These are phyloP conservation scores for Peniophora sp. DNA, from an alignment of 1,284 basidiomycete species.

Conservation along the genomic window DNA sequence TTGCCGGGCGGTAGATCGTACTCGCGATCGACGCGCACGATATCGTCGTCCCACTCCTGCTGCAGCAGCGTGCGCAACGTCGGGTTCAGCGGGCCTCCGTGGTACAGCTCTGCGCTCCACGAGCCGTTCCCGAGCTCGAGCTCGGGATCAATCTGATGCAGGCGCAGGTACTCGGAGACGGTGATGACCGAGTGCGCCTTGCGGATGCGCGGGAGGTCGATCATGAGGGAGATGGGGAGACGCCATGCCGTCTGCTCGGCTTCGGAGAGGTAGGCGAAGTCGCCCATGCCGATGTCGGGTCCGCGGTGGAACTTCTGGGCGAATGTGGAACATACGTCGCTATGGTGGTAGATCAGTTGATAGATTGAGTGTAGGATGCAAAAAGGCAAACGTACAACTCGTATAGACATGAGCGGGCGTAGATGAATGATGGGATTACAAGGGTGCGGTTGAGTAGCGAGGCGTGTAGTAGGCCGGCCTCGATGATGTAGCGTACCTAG, in stretches of 20 bases:
- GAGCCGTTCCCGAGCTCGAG: not conserved
- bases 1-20: not conserved
- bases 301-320: not conserved
- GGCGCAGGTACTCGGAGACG: not conserved
- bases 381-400: not conserved
- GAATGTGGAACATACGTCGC: not conserved
- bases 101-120: not conserved
- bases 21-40: not conserved
- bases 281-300: not conserved
- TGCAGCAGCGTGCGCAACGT: not conserved
- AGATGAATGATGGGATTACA: conserved; percentile 1
- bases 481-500: conserved; percentile 1
- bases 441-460: not conserved
- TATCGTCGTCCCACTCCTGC: not conserved
- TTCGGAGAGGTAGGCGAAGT: not conserved
- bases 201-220: conserved; percentile 1
- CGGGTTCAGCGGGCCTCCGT: not conserved
- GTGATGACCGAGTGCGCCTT: not conserved
- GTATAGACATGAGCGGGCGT: conserved; percentile 1
- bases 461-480: not conserved
- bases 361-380: too few species aligned
- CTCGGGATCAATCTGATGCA: not conserved
- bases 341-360: not conserved
- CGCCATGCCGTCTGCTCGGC: not conserved
- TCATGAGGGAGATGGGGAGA: not conserved